These are phyloP conservation scores for Papiliotrema laurentii DNA, from an alignment of 1,284 basidiomycete species.

Conservation along the genomic window DNA sequence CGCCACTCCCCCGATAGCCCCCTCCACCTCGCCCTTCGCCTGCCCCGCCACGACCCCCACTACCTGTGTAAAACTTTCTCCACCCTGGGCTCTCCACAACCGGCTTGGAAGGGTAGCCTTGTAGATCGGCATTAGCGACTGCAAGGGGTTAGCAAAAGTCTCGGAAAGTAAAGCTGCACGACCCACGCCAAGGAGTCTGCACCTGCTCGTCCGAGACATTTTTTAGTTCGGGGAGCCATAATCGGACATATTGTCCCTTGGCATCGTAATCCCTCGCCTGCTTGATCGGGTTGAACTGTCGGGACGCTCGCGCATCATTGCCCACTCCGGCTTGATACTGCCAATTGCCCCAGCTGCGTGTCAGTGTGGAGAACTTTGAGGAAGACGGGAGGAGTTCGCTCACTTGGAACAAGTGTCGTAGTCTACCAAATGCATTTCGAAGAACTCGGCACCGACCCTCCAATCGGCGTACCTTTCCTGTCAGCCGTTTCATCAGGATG, in stretches of 20 bases:
- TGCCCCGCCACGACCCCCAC: constrained; percentile 40
- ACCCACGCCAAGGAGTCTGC: constrained; percentile 44
- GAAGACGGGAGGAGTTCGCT: constrained; percentile 8
- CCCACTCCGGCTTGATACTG: constrained; percentile 52
- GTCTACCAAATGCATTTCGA: constrained; percentile 52
- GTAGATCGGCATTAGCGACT: constrained; percentile 18
- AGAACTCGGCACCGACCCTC: constrained; percentile 56
- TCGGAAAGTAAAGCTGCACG: not conserved
- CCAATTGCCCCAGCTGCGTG: constrained; percentile 51
- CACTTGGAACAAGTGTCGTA: constrained; percentile 48
- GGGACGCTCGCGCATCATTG: constrained; percentile 54
- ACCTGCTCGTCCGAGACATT: constrained; percentile 33
- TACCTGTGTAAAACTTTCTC: constrained; percentile 52
- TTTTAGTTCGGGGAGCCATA: constrained; percentile 53
- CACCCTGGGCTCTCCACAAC: constrained; percentile 29
- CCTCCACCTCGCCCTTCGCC: constrained; percentile 15
- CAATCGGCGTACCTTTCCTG: constrained; percentile 50
- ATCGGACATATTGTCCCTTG: constrained; percentile 51
- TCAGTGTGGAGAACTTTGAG: constrained; percentile 20
- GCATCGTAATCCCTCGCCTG: constrained; percentile 56
- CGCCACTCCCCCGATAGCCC: constrained; percentile 10
- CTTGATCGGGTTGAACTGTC: constrained; percentile 58
- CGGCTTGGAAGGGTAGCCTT: constrained; percentile 27
- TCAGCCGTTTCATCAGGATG: not conserved
- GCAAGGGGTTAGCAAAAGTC: not conserved